A percentile compares a stretch with the other conserved stretches of the same genome.
Conservation (phyloP, 805 yeast species). For the Henningerozyma blattae region DNA sequence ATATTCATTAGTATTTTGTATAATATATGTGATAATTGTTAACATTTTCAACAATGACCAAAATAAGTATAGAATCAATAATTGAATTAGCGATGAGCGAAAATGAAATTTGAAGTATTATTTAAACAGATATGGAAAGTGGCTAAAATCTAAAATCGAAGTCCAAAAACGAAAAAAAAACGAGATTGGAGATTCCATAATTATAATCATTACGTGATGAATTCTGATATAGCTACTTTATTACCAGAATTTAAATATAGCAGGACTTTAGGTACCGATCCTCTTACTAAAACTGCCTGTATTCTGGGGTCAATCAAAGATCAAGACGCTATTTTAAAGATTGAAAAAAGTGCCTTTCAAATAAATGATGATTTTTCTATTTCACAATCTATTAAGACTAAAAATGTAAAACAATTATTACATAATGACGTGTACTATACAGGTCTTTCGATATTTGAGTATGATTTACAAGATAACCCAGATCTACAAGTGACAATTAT, state of each 20-base stretch:
- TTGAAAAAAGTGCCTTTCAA: constrained; percentile 61
- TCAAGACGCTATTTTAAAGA: constrained; percentile 51
- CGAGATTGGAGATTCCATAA: too few relatives aligned
- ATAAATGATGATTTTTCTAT: neutral
- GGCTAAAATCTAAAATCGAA: too few relatives aligned
- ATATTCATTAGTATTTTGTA: too few relatives aligned
- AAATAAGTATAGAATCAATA: too few relatives aligned
- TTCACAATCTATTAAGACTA: neutral
- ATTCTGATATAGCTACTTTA: neutral
- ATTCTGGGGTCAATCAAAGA: constrained; percentile 60
- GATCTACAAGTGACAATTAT: constrained; percentile 47
- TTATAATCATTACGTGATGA: too few relatives aligned
- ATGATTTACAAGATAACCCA: neutral
- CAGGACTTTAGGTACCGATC: constrained; percentile 42
- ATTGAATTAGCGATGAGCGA: too few relatives aligned
- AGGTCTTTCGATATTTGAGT: neutral
- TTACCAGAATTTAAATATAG: constrained; percentile 31
- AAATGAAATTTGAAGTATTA: too few relatives aligned
- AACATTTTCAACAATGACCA: too few relatives aligned
- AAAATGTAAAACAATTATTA: constrained; percentile 20
- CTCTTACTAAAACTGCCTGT: constrained; percentile 54
- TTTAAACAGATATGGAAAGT: too few relatives aligned
- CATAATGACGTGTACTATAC: constrained; percentile 3
- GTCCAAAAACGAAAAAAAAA: too few relatives aligned
- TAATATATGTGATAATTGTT: too few relatives aligned